phyloP scores from a whole-genome alignment of 2,329 filamentous ascomycete genomes.

The Trichothecium roseum region DNA sequence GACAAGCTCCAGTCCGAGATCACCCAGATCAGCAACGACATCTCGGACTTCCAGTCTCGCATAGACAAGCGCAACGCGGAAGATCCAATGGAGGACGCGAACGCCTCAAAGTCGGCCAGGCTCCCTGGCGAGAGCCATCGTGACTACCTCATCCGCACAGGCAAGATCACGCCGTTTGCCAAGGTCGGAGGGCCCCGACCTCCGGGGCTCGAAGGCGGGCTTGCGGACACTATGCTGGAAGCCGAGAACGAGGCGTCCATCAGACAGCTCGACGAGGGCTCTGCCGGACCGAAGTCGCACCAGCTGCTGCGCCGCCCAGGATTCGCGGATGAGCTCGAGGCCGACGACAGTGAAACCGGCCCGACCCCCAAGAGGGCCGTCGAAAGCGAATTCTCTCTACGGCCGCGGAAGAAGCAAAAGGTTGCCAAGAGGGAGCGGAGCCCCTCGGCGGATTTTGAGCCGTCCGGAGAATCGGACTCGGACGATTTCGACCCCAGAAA shows the following conservation, averaged over 20 bases:
- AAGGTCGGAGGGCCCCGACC: conserved; percentile 58
- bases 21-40: conserved; percentile 55
- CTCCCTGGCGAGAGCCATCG: conserved; percentile 73
- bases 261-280: conserved; percentile 26
- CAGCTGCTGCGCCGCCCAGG: conserved; percentile 65
- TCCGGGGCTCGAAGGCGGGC: conserved; percentile 52
- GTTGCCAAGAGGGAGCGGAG: conserved; percentile 19
- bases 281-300: conserved; percentile 51
- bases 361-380: conserved; percentile 15
- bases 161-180: conserved; percentile 95
- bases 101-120: conserved; percentile 41
- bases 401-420: conserved; percentile 46
- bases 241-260: conserved; percentile 61
- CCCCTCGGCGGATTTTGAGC: conserved; percentile 38
- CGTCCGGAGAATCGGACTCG: conserved; percentile 12
- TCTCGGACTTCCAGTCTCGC: conserved; percentile 69
- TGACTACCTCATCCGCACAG: conserved; percentile 87
- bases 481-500: conserved; percentile 21
- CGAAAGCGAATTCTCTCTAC: conserved; percentile 45
- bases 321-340: conserved; percentile 37
- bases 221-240: conserved; percentile 70
- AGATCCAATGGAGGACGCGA: conserved; percentile 29
- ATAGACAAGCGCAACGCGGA: conserved; percentile 64
- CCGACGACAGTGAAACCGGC: not conserved
- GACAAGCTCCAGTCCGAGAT: conserved; percentile 56